These are phyloP conservation scores for Scheffersomyces segobiensis DNA, from an alignment of 1,139 yeast genomes.

Conservation along the genomic window DNA sequence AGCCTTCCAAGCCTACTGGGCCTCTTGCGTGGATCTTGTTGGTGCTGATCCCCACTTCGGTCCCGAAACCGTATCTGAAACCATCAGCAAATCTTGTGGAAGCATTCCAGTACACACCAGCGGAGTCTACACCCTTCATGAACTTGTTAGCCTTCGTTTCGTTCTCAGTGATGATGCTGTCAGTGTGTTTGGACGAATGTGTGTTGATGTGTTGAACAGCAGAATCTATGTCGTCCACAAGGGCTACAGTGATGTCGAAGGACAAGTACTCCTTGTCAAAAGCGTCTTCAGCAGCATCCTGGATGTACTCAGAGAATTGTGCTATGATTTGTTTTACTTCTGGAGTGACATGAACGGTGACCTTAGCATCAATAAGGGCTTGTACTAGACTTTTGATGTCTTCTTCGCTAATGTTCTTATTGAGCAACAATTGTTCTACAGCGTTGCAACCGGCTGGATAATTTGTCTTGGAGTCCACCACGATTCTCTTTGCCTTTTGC, in stretches of 20 bases:
- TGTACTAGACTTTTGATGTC: conserved; percentile 46
- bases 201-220: conserved; percentile 83
- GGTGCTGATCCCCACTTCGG: conserved; percentile 97
- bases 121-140: conserved; percentile 84
- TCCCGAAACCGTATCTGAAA: conserved; percentile 95
- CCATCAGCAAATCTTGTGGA: conserved; percentile 98
- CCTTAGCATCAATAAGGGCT: conserved; percentile 61
- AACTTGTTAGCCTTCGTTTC: conserved; percentile 71
- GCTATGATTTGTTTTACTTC: conserved; percentile 39
- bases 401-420: conserved; percentile 47
- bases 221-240: conserved; percentile 56
- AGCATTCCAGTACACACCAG: conserved; percentile 99
- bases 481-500: conserved; percentile 69
- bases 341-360: conserved; percentile 67
- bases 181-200: conserved; percentile 97
- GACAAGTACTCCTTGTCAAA: conserved; percentile 84
- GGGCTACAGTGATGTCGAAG: conserved; percentile 73
- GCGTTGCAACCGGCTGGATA: conserved; percentile 99
- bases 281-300: conserved; percentile 43
- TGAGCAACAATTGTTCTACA: conserved; percentile 78
- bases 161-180: conserved; percentile 79
- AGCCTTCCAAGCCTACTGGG: conserved; percentile 96
- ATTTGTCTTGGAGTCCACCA: conserved; percentile 87
- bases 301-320: conserved; percentile 15
- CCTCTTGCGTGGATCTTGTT: conserved; percentile 98